Evolutionary conservation across 2,329 filamentous ascomycete genomes (phyloP), one percentile per base, ranked within the genome.

Genomic region (Fusarium globosum): DNA sequence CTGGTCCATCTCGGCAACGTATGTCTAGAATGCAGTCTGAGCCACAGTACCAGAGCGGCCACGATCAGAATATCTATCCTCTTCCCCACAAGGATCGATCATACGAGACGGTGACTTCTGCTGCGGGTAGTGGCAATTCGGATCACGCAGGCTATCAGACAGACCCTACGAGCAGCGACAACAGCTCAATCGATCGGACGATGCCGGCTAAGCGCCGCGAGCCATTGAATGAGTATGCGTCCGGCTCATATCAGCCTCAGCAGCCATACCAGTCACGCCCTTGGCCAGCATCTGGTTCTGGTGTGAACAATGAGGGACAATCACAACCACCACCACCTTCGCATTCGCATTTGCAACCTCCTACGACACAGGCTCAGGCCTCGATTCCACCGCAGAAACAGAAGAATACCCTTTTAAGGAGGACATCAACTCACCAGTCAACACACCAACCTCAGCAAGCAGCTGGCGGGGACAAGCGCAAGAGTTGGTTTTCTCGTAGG

Each of bases 161-260:
- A 68, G 95, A 97, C 80, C 95, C 94, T 46, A 85, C 88, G 63
- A 96, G 93, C 84, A 97, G 95, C 79, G 93, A 97, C 80, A 97
- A 97, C 83, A 97, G 94, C 84, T 97, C 94, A 4, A 90, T 97
- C 76, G 94, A 97, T 80, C 91, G 94, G 70, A 85, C 91, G 30
- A 88, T 91, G 58, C 85, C 86, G 10, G 84, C 86, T 41, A 88
- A 88, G 76, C 88, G 86, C 65, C 79, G 78, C 35, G 88, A 91
- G 55, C 86, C 87, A 13, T 78, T 83, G 11, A 91, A 93, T 61
- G 88, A 87, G 71, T 94, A 94, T 76, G 92, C 92, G 57, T 91
- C 91, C 72, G 86, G 84, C 48, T 88, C 89, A 77, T 84, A 80
- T 52, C 85, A 86, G 66, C 75, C 69, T 35, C 76, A 82, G 36